Evolutionary conservation across 2,329 filamentous ascomycete genomes (phyloP), one percentile per base, ranked within the genome.

Genomic region (Epicoccum sorghinum): DNA sequence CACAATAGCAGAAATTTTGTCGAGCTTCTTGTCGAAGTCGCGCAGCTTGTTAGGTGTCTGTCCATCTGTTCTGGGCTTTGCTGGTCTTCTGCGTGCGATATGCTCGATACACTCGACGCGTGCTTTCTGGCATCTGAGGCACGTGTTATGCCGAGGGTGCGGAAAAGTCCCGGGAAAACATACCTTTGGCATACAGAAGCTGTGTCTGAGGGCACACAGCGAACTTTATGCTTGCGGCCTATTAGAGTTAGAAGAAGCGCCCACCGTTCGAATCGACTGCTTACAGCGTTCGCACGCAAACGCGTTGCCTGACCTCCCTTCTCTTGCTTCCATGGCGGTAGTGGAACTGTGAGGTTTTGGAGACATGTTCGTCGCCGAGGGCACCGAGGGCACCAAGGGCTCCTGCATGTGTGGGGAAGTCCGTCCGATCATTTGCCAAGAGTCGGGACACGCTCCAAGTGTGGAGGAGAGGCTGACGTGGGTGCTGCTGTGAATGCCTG

Each of bases 401-500:
- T 55, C 41, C 37, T 55, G 52, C 54, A 54, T 57, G 59, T 67
- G 64, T 73, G 70, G 70, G 70, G 70, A 71, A 71, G 68, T 67
- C 67, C 69, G 68, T 69, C 69, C 70, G 69, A 68, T 63, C 65
- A 67, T 59, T 46, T 66, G 69, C 69, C 68, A 70, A 72, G 68
- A 57, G 45, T 59, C 65, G 61, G 66, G 59, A 56, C 46, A 47
- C 52, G 44, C 47, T 51, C 48, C 53, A 54, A 49, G 56, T 62
- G 60, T 44, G 47, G 43, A 51, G 52, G 38, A 47, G 43, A 35
- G 30, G 41, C 42, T 46, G 51, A 37, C 12, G 47, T 18, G 38
- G 29, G 36, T 25, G 46, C 36, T 41, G 40, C 30, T 22, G 14
- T 49, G 29, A 27, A 30, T 41, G 32, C 32, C 25, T 42, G 42